These are phyloP conservation scores for Bolboschoenus planiculmis DNA, from an alignment of 176 grass and related monocot species.

Conservation along the genomic window DNA sequence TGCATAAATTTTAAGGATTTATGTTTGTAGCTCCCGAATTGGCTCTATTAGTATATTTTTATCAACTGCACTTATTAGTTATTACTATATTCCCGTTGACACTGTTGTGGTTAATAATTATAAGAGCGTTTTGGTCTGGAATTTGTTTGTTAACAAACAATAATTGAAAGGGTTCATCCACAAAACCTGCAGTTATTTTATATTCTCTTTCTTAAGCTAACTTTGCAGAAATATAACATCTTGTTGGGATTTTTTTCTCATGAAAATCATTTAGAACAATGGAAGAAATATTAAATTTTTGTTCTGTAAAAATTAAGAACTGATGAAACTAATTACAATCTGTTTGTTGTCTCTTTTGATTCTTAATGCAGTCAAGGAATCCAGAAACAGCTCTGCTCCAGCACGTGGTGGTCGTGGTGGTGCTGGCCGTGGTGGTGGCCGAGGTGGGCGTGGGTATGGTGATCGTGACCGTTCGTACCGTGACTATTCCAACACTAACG, in stretches of 20 bases:
- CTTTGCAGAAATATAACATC: background rate
- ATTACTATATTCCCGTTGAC: background rate
- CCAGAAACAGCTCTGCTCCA: slow-evolving; percentile 43
- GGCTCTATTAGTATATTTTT: background rate
- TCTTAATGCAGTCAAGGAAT: slow-evolving; percentile 46
- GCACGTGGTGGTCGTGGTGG: slow-evolving; percentile 39
- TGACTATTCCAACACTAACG: slow-evolving; percentile 39
- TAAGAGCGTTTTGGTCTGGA: background rate
- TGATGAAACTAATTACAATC: background rate
- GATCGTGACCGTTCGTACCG: slow-evolving; percentile 33
- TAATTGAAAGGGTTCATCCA: background rate
- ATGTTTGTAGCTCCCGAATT: background rate
- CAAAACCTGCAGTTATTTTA: background rate
- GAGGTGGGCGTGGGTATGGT: slow-evolving; percentile 40
- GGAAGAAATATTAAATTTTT: background rate
- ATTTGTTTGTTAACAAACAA: background rate
- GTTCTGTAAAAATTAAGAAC: background rate
- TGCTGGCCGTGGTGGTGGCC: slow-evolving; percentile 35
- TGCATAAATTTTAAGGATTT: background rate
- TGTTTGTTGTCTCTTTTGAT: background rate
- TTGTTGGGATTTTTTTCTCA: background rate
- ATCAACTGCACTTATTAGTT: background rate
- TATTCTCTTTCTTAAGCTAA: background rate
- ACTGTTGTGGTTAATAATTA: background rate
- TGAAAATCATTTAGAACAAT: background rate